Conservation (phyloP, 345 rosid genomes). For the Arabidopsis suecica region DNA sequence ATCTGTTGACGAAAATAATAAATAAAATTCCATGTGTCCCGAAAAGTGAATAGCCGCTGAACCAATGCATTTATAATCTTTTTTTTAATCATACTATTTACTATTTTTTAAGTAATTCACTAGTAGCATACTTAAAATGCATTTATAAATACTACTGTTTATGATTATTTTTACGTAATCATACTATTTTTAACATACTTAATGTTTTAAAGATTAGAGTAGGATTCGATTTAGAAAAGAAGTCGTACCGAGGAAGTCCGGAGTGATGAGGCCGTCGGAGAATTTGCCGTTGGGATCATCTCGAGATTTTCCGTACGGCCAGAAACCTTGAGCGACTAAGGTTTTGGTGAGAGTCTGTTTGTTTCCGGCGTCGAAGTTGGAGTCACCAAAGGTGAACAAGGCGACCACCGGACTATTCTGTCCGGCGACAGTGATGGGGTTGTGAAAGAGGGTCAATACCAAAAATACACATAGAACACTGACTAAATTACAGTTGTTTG, state of each 20-base stretch:
- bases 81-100: too few species aligned
- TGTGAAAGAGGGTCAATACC: slow-evolving; percentile 17
- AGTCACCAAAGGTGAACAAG: slow-evolving; percentile 46
- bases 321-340: slow-evolving; percentile 19
- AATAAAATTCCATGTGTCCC: not conserved
- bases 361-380: slow-evolving; percentile 44
- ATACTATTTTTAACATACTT: too few species aligned
- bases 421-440: slow-evolving; percentile 31
- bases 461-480: slow-evolving; percentile 20
- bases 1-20: not conserved
- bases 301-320: slow-evolving; percentile 47
- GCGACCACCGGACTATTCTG: slow-evolving; percentile 10
- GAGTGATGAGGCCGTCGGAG: slow-evolving; percentile 40
- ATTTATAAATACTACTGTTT: too few species aligned
- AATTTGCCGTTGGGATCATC: slow-evolving; percentile 42
- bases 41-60: not conserved
- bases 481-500: not conserved
- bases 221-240: not conserved
- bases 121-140: not conserved
- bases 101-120: not conserved
- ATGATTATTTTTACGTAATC: too few species aligned
- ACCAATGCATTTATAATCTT: too few species aligned
- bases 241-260: slow-evolving; percentile 40
- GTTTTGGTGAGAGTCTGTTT: slow-evolving; percentile 10
- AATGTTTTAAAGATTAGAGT: too few species aligned